Evolutionary conservation across 495 filamentous ascomycete species (phyloP).

Genomic region (Tirmania nivea): DNA sequence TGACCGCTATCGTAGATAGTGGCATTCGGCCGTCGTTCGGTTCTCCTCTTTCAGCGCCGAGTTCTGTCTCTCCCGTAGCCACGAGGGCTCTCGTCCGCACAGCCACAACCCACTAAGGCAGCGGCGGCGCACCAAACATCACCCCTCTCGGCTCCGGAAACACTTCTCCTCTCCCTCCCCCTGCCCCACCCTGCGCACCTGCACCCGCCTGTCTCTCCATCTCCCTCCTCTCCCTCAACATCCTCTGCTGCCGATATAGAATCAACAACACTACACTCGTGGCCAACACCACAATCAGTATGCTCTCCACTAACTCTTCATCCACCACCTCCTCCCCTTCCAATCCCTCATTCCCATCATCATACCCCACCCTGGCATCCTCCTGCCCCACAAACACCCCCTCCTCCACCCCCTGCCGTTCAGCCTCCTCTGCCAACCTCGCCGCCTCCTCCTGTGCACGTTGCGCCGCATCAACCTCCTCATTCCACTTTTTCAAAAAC

Average conservation of each 20-base stretch:
- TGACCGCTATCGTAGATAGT: too few relatives aligned
- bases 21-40: too few relatives aligned
- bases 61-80: too few relatives aligned
- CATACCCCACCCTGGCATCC: conserved; percentile 29
- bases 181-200: background rate
- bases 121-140: background rate
- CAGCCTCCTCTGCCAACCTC: conserved; percentile 22
- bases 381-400: conserved; percentile 4
- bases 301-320: conserved; percentile 57
- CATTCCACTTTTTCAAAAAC: conserved; percentile 17
- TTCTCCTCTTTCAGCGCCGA: too few relatives aligned
- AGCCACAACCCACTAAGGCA: background rate
- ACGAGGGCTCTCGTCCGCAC: too few relatives aligned
- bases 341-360: conserved; percentile 46
- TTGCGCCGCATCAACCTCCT: conserved; percentile 14
- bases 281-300: conserved; percentile 60
- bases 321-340: conserved; percentile 20
- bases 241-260: conserved; percentile 62
- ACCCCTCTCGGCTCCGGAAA: background rate
- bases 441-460: conserved; percentile 21
- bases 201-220: background rate
- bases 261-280: conserved; percentile 55
- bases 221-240: conserved; percentile 27
- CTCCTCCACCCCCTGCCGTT: conserved; percentile 3
- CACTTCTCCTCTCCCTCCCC: background rate